Evolutionary conservation across 1,139 yeast species (phyloP).

Genomic region (Lizanozyma gosingica): DNA sequence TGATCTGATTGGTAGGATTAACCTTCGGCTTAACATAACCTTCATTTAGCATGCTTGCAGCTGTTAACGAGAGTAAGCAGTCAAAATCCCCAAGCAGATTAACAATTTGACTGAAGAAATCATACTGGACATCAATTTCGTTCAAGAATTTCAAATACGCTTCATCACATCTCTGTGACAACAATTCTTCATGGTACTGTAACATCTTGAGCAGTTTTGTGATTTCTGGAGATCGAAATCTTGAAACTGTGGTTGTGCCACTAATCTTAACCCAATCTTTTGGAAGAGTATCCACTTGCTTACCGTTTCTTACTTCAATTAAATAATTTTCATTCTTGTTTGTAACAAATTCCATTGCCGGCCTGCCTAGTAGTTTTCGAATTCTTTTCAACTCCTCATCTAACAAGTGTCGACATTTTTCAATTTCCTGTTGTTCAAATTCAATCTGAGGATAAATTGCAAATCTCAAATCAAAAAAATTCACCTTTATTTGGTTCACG

Average conservation of each 20-base stretch:
- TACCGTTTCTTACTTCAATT: slow-evolving; percentile 62
- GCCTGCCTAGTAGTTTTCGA: slow-evolving; percentile 41
- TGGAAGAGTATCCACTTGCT: slow-evolving; percentile 49
- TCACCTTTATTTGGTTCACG: slow-evolving; percentile 33
- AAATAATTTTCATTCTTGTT: slow-evolving; percentile 60
- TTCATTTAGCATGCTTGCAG: slow-evolving; percentile 41
- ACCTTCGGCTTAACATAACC: slow-evolving; percentile 51
- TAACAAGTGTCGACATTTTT: slow-evolving; percentile 28
- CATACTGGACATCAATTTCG: slow-evolving; percentile 39
- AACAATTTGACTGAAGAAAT: slow-evolving; percentile 41
- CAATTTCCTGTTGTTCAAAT: slow-evolving; percentile 32
- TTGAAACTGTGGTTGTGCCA: slow-evolving; percentile 60
- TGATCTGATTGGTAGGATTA: slow-evolving; percentile 37
- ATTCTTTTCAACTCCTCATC: slow-evolving; percentile 42
- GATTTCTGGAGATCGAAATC: slow-evolving; percentile 63
- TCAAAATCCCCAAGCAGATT: slow-evolving; percentile 55
- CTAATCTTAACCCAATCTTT: slow-evolving; percentile 66
- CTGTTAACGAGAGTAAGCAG: slow-evolving; percentile 64
- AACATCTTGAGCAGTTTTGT: slow-evolving; percentile 42
- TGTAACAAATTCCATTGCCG: slow-evolving; percentile 47
- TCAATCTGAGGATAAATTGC: slow-evolving; percentile 33
- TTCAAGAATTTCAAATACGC: slow-evolving; percentile 48
- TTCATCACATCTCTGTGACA: slow-evolving; percentile 44
- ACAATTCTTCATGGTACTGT: slow-evolving; percentile 55
- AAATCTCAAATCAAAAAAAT: slow-evolving; percentile 44